Conservation (phyloP, 768 basidiomycete genomes). For the Boletus barrowsii region DNA sequence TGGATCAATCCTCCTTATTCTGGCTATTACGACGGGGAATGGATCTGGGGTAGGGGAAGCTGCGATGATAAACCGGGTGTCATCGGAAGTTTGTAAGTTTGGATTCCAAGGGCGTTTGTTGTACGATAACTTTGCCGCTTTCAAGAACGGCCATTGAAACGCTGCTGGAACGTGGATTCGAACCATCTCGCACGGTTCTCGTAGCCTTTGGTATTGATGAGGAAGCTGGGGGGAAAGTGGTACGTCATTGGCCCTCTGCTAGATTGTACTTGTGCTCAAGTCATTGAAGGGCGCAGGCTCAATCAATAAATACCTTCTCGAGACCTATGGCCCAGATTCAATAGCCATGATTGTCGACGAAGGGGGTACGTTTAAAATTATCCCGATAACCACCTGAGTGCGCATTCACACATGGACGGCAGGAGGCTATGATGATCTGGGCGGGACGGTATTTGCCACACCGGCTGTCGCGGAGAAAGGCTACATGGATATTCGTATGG, state of each 20-base stretch:
- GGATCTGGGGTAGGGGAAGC: constrained; percentile 48
- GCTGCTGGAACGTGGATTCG: constrained; percentile 28
- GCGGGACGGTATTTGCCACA: constrained; percentile 32
- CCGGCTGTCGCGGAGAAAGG: constrained; percentile 42
- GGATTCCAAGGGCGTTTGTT: neutral
- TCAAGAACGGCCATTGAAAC: constrained; percentile 27
- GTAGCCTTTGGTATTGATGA: constrained; percentile 46
- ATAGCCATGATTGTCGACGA: constrained; percentile 60
- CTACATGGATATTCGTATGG: constrained; percentile 39
- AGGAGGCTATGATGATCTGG: constrained; percentile 29
- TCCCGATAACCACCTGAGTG: neutral
- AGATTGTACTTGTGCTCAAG: neutral
- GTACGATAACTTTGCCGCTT: neutral
- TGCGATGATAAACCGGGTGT: constrained; percentile 43
- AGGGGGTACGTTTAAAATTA: constrained; percentile 36
- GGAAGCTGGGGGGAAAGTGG: constrained; percentile 39
- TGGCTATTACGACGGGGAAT: constrained; percentile 43
- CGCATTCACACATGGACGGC: neutral
- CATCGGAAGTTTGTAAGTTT: constrained; percentile 34
- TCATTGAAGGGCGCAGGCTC: constrained; percentile 38
- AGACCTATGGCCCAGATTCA: constrained; percentile 46
- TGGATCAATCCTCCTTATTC: constrained; percentile 53
- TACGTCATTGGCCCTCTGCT: constrained; percentile 12
- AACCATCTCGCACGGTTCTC: constrained; percentile 30
- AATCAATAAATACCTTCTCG: constrained; percentile 40